Evolutionary conservation across 495 filamentous ascomycete species (phyloP).

Genomic region (Aspergillus wentii): DNA sequence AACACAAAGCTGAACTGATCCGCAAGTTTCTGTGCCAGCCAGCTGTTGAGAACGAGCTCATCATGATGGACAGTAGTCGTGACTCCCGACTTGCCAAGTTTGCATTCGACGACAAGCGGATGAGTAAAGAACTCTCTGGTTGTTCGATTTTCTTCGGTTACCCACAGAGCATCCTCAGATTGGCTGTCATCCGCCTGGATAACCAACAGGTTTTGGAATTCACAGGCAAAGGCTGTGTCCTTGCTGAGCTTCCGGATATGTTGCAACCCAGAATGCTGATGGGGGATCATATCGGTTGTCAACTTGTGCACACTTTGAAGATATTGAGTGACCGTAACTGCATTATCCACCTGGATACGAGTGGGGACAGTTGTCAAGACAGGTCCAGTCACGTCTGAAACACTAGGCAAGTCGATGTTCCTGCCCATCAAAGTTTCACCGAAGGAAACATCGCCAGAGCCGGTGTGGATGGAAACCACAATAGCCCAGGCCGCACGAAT

Average conservation of each 20-base stretch:
- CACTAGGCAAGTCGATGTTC: constrained; percentile 43
- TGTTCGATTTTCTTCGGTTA: constrained; percentile 40
- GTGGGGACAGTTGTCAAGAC: constrained; percentile 49
- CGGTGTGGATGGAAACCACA: constrained; percentile 39
- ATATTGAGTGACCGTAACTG: constrained; percentile 29
- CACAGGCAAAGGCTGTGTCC: constrained; percentile 47
- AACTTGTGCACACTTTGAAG: constrained; percentile 37
- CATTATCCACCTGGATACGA: constrained; percentile 36
- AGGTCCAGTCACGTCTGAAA: constrained; percentile 48
- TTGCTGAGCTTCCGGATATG: constrained; percentile 33
- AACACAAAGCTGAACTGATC: constrained; percentile 32
- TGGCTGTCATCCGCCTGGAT: constrained; percentile 40
- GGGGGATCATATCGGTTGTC: constrained; percentile 44
- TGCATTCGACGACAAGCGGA: constrained; percentile 45
- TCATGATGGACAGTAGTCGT: constrained; percentile 31
- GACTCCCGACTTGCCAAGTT: constrained; percentile 22
- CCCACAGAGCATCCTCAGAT: constrained; percentile 30
- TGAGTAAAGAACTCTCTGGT: constrained; percentile 46
- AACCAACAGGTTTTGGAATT: constrained; percentile 58
- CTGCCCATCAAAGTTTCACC: constrained; percentile 53
- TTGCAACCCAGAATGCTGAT: constrained; percentile 43
- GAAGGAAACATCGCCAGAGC: constrained; percentile 47
- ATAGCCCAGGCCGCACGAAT: constrained; percentile 53
- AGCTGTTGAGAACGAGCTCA: constrained; percentile 30
- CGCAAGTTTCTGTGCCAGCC: constrained; percentile 27